phyloP scores from a whole-genome alignment of 345 rosid species.

The Bruguiera parviflora region DNA sequence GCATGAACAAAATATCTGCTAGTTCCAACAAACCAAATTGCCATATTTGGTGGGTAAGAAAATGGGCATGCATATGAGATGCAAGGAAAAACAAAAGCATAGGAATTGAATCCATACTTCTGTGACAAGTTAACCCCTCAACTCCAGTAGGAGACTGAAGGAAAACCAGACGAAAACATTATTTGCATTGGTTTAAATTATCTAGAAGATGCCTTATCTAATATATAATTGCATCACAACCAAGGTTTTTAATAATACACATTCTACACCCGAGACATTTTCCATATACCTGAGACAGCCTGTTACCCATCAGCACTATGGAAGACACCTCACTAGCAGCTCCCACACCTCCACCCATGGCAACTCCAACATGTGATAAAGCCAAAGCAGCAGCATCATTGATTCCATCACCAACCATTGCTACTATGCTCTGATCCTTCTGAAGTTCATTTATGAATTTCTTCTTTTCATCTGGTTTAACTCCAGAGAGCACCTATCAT shows the following conservation, averaged over 20 bases:
- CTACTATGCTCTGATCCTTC: conserved; percentile 63
- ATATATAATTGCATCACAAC: not conserved
- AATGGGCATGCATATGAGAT: too few relatives aligned
- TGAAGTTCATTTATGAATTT: conserved; percentile 70
- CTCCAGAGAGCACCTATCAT: conserved; percentile 72
- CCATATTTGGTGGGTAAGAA: too few relatives aligned
- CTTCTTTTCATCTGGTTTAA: conserved; percentile 80
- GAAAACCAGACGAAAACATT: not conserved
- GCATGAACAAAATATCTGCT: not conserved
- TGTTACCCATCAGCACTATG: conserved; percentile 81
- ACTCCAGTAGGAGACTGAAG: not conserved
- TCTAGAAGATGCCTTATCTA: too few relatives aligned
- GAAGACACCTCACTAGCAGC: conserved; percentile 98
- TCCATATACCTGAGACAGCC: conserved; percentile 74
- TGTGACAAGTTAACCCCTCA: not conserved
- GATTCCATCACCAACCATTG: conserved; percentile 98
- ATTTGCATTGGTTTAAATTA: too few relatives aligned
- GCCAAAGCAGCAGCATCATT: conserved; percentile 98
- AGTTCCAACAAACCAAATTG: too few relatives aligned
- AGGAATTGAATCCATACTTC: too few relatives aligned
- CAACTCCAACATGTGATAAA: conserved; percentile 81
- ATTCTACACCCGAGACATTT: not conserved
- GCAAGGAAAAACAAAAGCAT: too few relatives aligned
- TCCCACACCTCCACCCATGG: conserved; percentile 94
- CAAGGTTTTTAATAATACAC: not conserved